Evolutionary conservation across 2,329 filamentous ascomycete genomes (phyloP), one percentile per base, ranked within the genome.

Genomic region (Cryphonectria nitschkei): DNA sequence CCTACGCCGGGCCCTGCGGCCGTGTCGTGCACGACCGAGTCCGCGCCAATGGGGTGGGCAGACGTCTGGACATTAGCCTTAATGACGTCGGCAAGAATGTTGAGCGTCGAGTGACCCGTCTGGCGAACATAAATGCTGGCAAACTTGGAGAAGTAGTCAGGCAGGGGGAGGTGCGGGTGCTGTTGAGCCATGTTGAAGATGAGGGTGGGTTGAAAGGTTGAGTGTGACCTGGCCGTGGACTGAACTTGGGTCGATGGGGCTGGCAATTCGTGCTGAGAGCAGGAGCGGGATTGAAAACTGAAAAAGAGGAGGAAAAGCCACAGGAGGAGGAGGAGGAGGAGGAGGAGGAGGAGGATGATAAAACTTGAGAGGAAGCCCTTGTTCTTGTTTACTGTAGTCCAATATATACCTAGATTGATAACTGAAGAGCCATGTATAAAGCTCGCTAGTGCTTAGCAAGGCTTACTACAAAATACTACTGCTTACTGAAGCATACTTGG

Each of bases 101-200:
- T 74, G 61, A 78, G 70, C 0, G 77, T 79, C 50, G 77, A 73
- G 63, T 77, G 74, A 26, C 77, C 77, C 29, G 77, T 78, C 70
- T 78, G 75, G 11, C 75, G 75, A 68, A 75, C 71, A 60, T 79
- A 79, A 56, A 70, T 67, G 68, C 64, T 72, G 67, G 77, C 76
- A 60, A 79, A 76, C 67, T 78, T 77, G 72, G 76, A 77, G 72
- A 79, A 79, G 73, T 77, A 78, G 73, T 78, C 75, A 22, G 76
- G 74, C 32, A 76, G 52, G 26, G 76, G 76, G 50, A 77, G 75
- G 29, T 75, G 29, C 7, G 74, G 75, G 69, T 76, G 73, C 60
- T 73, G 72, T 68, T 72, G 67, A 72, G 74, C 69, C 74, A 74
- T 74, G 43, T 68, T 73, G 68, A 68, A 70, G 54, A 68, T 54